These are phyloP conservation scores for Zygosaccharomyces kombuchaensis DNA, from an alignment of 805 yeast genomes.

Conservation along the genomic window DNA sequence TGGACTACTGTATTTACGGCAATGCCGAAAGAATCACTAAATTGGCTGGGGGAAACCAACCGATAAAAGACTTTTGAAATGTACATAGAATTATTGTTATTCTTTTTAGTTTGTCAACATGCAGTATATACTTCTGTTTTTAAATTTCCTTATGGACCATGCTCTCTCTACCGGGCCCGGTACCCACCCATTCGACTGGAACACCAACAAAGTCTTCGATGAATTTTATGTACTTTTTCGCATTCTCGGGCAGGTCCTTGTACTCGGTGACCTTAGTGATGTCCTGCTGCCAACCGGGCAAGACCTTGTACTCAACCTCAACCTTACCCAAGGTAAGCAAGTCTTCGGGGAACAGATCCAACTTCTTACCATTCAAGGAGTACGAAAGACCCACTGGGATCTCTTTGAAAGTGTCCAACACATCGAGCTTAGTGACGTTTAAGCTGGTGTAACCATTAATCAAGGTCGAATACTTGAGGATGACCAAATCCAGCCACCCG, in stretches of 20 bases:
- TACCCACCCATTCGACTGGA: conserved; percentile 95
- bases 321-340: conserved; percentile 75
- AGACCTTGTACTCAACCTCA: conserved; percentile 84
- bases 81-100: conserved; percentile 1
- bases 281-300: conserved; percentile 92
- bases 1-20: conserved; percentile 48
- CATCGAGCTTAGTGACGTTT: conserved; percentile 94
- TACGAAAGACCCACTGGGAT: conserved; percentile 86
- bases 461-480: conserved; percentile 81
- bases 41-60: neutral
- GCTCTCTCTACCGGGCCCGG: conserved; percentile 94
- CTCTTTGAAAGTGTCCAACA: conserved; percentile 83
- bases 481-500: conserved; percentile 98
- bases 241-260: conserved; percentile 81
- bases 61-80: neutral
- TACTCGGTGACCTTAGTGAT: conserved; percentile 67
- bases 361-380: conserved; percentile 67
- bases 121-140: conserved; percentile 1
- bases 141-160: conserved; percentile 61
- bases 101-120: neutral
- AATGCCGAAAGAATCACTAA: conserved; percentile 11
- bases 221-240: conserved; percentile 75
- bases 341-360: conserved; percentile 90
- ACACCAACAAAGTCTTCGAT: conserved; percentile 82
- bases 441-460: conserved; percentile 94